Base-by-base conservation (phyloP, 148 eudicot genomes). In the Bassia scoparia region DNA sequence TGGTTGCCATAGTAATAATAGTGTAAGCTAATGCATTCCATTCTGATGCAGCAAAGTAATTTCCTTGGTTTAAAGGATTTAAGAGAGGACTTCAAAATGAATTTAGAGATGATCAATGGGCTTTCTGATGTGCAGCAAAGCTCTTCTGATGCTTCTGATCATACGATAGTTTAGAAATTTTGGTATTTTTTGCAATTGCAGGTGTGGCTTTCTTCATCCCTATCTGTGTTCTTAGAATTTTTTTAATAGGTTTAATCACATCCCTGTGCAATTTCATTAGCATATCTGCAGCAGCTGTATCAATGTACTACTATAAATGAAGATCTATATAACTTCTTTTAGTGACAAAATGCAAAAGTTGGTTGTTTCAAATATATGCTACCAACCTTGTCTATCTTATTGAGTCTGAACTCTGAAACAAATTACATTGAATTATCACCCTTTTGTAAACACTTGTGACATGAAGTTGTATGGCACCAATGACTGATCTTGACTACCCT, bases 31-130 rank as follows among this genome's bases (percentile, higher is more conserved):
- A 49, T 20, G 16, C 38, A 33, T n/a, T 53, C 2, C 23, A 2
- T 64, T 72, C 21, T 77, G 5, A n/a, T 72, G 81, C 94, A 91
- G 97, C 83, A 87, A 85, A 61, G 79, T 30, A 80, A 74, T 71
- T 70, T 87, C 67, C 62, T 60, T n/a, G 53, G 86, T 15, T 75
- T 91, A 34, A 89, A 78, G 54, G 85, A 87, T 50, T 5, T 86
- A 70, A 87, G 87, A 76, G 89, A 87, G 27, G 84, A 80, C 37
- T 85, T 77, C 88, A 91, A 89, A 86, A 77, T 71, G 67, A 86
- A 81, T 52, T 50, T 84, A 69, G 88, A 81, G 80, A 64, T 31
- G 63, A 79, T 44, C 58, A 81, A 72, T 65, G 83, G 75, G 66
- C 78, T 84, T 35, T 50, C 67, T 4, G 75, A 81, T 61, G 73